phyloP scores from a whole-genome alignment of 257 asterid genomes.

The Solanum pimpinellifolium region DNA sequence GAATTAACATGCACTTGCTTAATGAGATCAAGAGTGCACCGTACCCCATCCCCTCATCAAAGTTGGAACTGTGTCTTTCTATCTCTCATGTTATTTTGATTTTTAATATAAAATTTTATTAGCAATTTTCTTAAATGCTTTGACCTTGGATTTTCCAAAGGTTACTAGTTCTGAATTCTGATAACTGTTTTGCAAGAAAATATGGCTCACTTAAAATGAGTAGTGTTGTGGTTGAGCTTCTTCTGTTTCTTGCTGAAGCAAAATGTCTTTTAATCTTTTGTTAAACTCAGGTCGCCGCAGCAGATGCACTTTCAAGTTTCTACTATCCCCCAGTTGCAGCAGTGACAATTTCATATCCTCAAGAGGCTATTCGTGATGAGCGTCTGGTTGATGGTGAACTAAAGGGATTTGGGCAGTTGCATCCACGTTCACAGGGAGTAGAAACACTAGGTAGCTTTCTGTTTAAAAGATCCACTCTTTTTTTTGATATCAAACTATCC shows the following conservation, averaged over 20 bases:
- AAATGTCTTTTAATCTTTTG: background rate
- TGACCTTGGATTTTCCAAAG: background rate
- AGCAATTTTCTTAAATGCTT: background rate
- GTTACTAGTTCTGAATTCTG: background rate
- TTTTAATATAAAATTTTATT: background rate
- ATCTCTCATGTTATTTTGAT: background rate
- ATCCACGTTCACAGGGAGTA: slow-evolving; percentile 95
- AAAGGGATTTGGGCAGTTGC: slow-evolving; percentile 98
- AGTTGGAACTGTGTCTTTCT: background rate
- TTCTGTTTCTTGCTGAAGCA: background rate
- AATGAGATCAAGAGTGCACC: background rate
- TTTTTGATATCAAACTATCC: background rate
- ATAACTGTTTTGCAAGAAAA: background rate
- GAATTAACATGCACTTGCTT: background rate
- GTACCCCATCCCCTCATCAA: background rate
- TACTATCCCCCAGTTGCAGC: slow-evolving; percentile 98
- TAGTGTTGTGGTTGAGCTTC: background rate
- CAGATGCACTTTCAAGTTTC: slow-evolving; percentile 63
- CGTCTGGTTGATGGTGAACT: slow-evolving; percentile 73
- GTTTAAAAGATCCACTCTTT: background rate
- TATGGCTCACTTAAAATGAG: background rate
- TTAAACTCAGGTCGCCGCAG: slow-evolving; percentile 54
- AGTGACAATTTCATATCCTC: slow-evolving; percentile 80
- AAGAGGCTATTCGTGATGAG: slow-evolving; percentile 69
- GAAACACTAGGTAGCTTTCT: slow-evolving; percentile 75